phyloP scores from a whole-genome alignment of 1,139 yeast genomes.

The Geotrichum bryndzae region DNA sequence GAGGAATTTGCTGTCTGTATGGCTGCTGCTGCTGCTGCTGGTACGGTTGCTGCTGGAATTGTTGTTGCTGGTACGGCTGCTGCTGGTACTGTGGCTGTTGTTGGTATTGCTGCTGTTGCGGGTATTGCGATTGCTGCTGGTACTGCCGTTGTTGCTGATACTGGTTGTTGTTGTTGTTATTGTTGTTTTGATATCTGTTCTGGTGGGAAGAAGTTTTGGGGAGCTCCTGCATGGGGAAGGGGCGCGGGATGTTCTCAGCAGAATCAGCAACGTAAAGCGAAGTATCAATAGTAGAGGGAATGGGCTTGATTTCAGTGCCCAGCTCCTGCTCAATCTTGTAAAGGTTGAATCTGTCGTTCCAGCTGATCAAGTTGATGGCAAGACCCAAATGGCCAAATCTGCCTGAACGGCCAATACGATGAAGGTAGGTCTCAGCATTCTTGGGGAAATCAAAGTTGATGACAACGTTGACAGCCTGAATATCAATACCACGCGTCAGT shows the following conservation, averaged over 20 bases:
- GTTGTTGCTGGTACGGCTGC: neutral
- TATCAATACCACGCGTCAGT: conserved; percentile 97
- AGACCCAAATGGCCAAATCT: conserved; percentile 97
- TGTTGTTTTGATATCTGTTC: conserved; percentile 18
- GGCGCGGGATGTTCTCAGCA: conserved; percentile 71
- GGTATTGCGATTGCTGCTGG: neutral
- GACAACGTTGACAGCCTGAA: conserved; percentile 97
- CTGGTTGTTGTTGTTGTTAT: neutral
- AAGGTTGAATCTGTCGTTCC: conserved; percentile 92
- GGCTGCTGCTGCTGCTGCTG: conserved; percentile 3
- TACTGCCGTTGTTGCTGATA: neutral
- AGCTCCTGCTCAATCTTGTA: conserved; percentile 95
- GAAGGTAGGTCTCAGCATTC: conserved; percentile 94
- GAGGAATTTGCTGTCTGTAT: conserved; percentile 2
- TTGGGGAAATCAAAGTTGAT: conserved; percentile 98
- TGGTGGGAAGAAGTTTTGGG: conserved; percentile 40
- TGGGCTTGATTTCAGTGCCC: conserved; percentile 95
- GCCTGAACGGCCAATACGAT: conserved; percentile 98
- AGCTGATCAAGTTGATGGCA: conserved; percentile 91
- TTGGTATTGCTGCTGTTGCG: conserved; percentile 4
- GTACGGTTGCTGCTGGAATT: neutral
- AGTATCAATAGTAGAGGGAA: conserved; percentile 85
- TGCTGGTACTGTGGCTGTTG: conserved; percentile 8
- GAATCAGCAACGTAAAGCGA: conserved; percentile 83
- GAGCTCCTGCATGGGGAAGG: conserved; percentile 68